phyloP scores from a whole-genome alignment of 306 rosid genomes.

The Abrus pulchellus region DNA sequence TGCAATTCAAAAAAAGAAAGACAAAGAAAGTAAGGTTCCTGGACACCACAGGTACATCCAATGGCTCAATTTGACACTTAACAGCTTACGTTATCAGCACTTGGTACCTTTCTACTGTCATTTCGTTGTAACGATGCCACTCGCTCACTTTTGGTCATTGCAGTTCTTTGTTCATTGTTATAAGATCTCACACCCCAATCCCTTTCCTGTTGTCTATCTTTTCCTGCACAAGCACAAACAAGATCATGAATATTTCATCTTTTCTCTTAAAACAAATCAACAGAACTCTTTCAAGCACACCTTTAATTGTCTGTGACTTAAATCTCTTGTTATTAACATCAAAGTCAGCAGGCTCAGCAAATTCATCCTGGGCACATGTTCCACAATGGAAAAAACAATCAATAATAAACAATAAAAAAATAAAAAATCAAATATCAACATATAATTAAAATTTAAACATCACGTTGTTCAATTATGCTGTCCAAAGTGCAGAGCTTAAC shows the following conservation, averaged over 20 bases:
- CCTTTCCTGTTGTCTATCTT: constrained; percentile 49
- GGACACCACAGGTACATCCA: constrained; percentile 28
- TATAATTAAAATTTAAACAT: background rate
- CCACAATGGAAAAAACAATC: constrained; percentile 12
- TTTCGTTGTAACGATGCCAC: constrained; percentile 47
- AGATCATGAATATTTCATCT: constrained; percentile 35
- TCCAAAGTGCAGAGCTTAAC: too few relatives aligned
- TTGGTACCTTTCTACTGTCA: constrained; percentile 68
- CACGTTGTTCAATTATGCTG: too few relatives aligned
- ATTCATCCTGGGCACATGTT: constrained; percentile 68
- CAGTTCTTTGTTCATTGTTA: constrained; percentile 47
- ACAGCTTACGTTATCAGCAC: constrained; percentile 31
- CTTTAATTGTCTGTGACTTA: constrained; percentile 51
- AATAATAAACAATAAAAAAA: background rate
- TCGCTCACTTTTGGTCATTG: constrained; percentile 49
- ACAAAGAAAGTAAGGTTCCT: constrained; percentile 6
- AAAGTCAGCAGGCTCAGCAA: constrained; percentile 65
- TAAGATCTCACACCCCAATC: constrained; percentile 51
- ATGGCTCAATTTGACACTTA: constrained; percentile 31
- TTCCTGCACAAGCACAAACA: constrained; percentile 55
- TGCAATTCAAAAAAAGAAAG: constrained; percentile 49
- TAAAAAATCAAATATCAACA: background rate
- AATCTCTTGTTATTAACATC: constrained; percentile 60
- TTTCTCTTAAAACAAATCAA: background rate
- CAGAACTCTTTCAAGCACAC: constrained; percentile 30